Percentiles rank a stretch among this genome's conserved stretches.
Conservation (phyloP, 257 asterid species). For the Solanum dulcamara region DNA sequence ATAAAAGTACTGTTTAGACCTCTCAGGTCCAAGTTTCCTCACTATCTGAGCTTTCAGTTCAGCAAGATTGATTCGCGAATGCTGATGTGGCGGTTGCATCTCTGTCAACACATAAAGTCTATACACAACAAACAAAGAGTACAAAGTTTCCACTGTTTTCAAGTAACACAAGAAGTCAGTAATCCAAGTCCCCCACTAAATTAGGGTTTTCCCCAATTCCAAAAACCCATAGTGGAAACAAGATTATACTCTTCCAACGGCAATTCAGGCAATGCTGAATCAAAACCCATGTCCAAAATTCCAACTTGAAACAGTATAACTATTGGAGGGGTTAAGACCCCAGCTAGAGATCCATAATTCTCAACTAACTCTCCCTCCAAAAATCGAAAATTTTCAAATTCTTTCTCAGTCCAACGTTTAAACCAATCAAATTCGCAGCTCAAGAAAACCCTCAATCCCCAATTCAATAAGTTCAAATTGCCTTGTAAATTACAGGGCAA, state of each 20-base stretch:
- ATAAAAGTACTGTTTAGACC: constrained; percentile 68
- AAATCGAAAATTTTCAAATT: constrained; percentile 26
- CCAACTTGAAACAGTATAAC: constrained; percentile 12
- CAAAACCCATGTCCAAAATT: constrained; percentile 37
- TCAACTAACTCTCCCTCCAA: constrained; percentile 66
- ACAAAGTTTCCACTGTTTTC: constrained; percentile 1
- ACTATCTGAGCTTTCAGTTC: constrained; percentile 67
- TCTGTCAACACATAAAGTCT: constrained; percentile 39
- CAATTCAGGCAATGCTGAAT: constrained; percentile 25
- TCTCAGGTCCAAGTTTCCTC: constrained; percentile 68
- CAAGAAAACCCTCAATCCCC: neutral
- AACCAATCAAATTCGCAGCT: neutral
- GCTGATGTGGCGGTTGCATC: constrained; percentile 78
- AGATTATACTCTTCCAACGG: constrained; percentile 24
- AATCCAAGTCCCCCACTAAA: constrained; percentile 24
- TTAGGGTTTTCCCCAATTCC: constrained; percentile 41
- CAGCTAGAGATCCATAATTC: constrained; percentile 41
- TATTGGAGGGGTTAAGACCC: constrained; percentile 22
- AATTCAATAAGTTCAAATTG: constrained; percentile 7
- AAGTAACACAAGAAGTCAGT: neutral
- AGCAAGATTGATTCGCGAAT: constrained; percentile 59
- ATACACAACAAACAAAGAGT: constrained; percentile 23
- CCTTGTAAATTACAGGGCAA: constrained; percentile 9
- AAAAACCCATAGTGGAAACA: constrained; percentile 35
- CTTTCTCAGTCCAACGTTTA: constrained; percentile 13